Base-by-base conservation (phyloP, 2,329 filamentous ascomycete genomes). In the Sarocladium brachiariae region DNA sequence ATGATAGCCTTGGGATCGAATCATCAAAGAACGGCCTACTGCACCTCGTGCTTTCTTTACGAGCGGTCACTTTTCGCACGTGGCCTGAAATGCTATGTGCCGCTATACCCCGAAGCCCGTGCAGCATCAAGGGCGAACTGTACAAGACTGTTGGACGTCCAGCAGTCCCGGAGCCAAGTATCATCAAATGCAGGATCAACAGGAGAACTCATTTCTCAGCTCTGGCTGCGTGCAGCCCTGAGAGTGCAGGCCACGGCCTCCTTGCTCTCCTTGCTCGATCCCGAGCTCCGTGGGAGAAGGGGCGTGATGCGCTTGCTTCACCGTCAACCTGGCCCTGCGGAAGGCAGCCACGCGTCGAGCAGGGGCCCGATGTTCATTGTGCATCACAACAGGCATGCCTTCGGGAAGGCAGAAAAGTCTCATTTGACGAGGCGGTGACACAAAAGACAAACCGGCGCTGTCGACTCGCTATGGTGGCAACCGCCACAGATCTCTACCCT, bases 401-500 rank as follows among this genome's bases (percentile, higher is more conserved):
- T 19, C 27, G 43, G 18, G 11, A 24, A 33, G 24, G 27, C 43
- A 47, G 11, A 18, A 33, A 14, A 33, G 43, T 47, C 24, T 31
- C 10, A 19, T 33, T 33, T 31, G 24, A 19, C 24, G 25, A 47
- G 27, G 27, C 8, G 9, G 43, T 47, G 16, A 25, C 21, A 47
- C 43, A 33, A 47, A n/a, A 47, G n/a, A 47, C 43, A 47, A 47
- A 25, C 27, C 4, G 11, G 14, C 18, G 27, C 43, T 47, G 39
- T 21, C 21, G 39, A 33, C n/a, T 33, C 4, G 43, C 25, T 18
- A 3, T 30, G 27, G 43, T 47, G 43, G 43, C 43, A 47, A 47
- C 43, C 43, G 43, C 43, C 43, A 47, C 43, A 47, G 43, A 47
- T 47, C 43, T 47, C 24, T 30, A 25, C 27, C 16, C 24, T 23